Evolutionary conservation across 345 rosid species (phyloP).

Genomic region (Fremontodendron californicum): DNA sequence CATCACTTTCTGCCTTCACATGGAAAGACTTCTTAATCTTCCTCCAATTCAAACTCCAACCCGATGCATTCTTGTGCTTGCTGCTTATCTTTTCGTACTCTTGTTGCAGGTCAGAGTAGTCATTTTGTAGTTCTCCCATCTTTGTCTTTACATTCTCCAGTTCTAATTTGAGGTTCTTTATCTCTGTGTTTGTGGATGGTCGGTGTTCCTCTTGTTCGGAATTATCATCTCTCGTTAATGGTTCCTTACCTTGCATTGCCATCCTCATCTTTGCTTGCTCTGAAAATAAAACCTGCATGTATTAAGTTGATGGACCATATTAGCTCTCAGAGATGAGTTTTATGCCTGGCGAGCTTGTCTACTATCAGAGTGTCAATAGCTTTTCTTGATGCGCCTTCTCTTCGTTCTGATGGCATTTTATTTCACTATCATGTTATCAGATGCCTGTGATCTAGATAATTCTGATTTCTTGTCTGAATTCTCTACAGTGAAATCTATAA

Average conservation of each 20-base stretch:
- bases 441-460: not conserved
- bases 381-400: not conserved
- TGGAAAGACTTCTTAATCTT: conserved; percentile 53
- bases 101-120: conserved; percentile 60
- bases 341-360: not conserved
- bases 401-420: not conserved
- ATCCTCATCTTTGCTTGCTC: conserved; percentile 77
- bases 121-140: conserved; percentile 63
- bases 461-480: not conserved
- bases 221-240: conserved; percentile 31
- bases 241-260: conserved; percentile 40
- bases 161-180: conserved; percentile 52
- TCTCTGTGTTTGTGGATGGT: conserved; percentile 44
- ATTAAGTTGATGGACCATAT: not conserved
- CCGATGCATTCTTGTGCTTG: conserved; percentile 35
- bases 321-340: not conserved
- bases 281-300: conserved; percentile 39
- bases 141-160: conserved; percentile 53
- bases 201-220: conserved; percentile 44
- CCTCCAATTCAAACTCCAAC: conserved; percentile 47
- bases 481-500: not conserved
- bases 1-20: conserved; percentile 38
- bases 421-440: not conserved
- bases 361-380: not conserved
- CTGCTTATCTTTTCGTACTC: conserved; percentile 51